These are phyloP conservation scores for Roridomyces roridus DNA, from an alignment of 768 basidiomycete species.

Conservation along the genomic window DNA sequence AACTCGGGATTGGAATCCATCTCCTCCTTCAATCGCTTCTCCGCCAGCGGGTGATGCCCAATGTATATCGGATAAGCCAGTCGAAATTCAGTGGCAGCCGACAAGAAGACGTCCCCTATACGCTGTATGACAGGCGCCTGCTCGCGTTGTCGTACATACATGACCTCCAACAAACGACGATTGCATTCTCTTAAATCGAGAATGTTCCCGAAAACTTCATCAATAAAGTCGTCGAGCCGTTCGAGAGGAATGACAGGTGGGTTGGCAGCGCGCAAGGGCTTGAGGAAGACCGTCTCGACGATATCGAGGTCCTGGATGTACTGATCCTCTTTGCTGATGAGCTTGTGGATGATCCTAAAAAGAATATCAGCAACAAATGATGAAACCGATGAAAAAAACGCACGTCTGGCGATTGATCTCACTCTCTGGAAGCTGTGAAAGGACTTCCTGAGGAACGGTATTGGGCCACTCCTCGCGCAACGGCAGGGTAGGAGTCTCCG, in stretches of 20 bases:
- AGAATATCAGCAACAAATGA: not conserved
- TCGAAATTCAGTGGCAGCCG: constrained; percentile 87
- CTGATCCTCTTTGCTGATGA: constrained; percentile 88
- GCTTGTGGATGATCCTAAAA: constrained; percentile 78
- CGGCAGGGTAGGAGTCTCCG: constrained; percentile 38
- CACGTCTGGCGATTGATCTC: constrained; percentile 86
- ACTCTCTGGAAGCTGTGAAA: constrained; percentile 64
- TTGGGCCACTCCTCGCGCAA: constrained; percentile 52
- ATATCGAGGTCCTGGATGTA: constrained; percentile 88
- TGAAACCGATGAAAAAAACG: constrained; percentile 20
- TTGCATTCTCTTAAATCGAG: constrained; percentile 87
- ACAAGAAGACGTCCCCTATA: constrained; percentile 90
- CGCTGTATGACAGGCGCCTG: constrained; percentile 81
- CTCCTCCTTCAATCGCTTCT: constrained; percentile 89
- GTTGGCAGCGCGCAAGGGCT: constrained; percentile 53
- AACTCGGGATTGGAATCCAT: constrained; percentile 82
- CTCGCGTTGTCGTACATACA: constrained; percentile 88
- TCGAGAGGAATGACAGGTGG: constrained; percentile 52
- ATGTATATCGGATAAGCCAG: constrained; percentile 86
- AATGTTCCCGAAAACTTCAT: constrained; percentile 90
- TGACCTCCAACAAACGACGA: constrained; percentile 77
- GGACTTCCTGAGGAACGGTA: constrained; percentile 46
- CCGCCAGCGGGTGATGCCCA: constrained; percentile 83
- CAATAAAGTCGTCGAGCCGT: constrained; percentile 82
- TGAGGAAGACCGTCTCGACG: constrained; percentile 71